A percentile compares a stretch with the other conserved stretches of the same genome.
Conservation (phyloP, 192 early-diverging fungal genomes). For the Linnemannia zychae region DNA sequence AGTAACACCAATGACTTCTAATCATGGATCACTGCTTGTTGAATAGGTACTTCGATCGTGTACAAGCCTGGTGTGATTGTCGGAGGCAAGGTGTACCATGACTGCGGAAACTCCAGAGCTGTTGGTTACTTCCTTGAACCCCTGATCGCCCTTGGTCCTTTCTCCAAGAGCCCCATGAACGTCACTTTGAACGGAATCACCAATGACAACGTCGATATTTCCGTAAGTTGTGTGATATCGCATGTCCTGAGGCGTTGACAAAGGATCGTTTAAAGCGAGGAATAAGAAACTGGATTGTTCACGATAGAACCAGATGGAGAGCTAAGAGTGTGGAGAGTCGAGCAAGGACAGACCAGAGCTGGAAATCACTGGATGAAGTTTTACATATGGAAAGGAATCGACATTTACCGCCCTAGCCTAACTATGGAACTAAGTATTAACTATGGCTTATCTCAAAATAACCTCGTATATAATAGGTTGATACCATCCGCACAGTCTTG, state of each 20-base stretch:
- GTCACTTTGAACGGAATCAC: slow-evolving; percentile 93
- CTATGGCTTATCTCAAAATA: background rate
- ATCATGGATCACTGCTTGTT: background rate
- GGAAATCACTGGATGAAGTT: background rate
- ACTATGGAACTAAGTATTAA: background rate
- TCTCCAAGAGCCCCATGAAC: slow-evolving; percentile 88
- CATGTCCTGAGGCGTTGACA: background rate
- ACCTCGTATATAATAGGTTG: slow-evolving; percentile 65
- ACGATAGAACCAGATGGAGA: too few relatives aligned
- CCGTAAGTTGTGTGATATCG: slow-evolving; percentile 65
- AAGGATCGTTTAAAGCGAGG: background rate
- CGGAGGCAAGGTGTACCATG: slow-evolving; percentile 89
- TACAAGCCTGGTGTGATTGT: slow-evolving; percentile 92
- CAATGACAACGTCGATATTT: slow-evolving; percentile 92
- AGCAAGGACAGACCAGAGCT: background rate
- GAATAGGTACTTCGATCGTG: slow-evolving; percentile 80
- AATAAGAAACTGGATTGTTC: background rate
- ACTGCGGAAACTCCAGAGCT: slow-evolving; percentile 87
- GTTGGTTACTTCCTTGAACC: slow-evolving; percentile 97
- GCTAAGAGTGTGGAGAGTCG: background rate
- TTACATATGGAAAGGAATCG: too few relatives aligned
- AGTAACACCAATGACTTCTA: too few relatives aligned
- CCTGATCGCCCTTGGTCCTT: slow-evolving; percentile 92
- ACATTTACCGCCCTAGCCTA: too few relatives aligned
- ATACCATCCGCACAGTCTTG: slow-evolving; percentile 91